These are phyloP conservation scores for Singerocomus inundabilis DNA, from an alignment of 1,284 basidiomycete species.

Conservation along the genomic window DNA sequence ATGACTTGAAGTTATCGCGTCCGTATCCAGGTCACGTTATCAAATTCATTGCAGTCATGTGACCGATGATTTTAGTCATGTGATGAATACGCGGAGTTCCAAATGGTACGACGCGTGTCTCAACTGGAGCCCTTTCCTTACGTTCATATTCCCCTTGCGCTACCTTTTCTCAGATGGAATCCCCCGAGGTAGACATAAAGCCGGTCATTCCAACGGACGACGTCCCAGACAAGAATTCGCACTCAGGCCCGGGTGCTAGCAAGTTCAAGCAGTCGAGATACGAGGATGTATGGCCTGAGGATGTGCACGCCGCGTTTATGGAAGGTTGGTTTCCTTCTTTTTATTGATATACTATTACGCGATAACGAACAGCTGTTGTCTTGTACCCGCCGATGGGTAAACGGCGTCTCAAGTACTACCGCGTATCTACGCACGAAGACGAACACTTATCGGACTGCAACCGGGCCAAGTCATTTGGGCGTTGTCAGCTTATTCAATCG, in stretches of 20 bases:
- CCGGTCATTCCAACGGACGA: slow-evolving; percentile 6
- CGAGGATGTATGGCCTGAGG: slow-evolving; percentile 35
- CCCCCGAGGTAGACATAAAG: slow-evolving; percentile 18
- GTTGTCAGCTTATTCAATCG: slow-evolving; percentile 36
- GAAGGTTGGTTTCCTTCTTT: slow-evolving; percentile 26
- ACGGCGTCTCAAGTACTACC: slow-evolving; percentile 36
- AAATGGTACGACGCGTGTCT: slow-evolving; percentile 19
- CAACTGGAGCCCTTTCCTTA: slow-evolving; percentile 5
- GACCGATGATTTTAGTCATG: slow-evolving; percentile 31
- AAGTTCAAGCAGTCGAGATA: slow-evolving; percentile 34
- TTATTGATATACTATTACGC: background rate
- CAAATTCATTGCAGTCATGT: slow-evolving; percentile 18
- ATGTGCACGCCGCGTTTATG: slow-evolving; percentile 37
- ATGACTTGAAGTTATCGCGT: background rate
- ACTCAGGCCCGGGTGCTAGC: background rate
- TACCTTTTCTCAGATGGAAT: slow-evolving; percentile 24
- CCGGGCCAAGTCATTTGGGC: slow-evolving; percentile 31
- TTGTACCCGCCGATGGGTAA: slow-evolving; percentile 38
- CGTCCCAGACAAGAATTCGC: background rate
- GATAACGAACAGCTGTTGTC: slow-evolving; percentile 23
- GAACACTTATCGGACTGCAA: slow-evolving; percentile 12
- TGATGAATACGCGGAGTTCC: slow-evolving; percentile 28
- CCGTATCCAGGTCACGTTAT: slow-evolving; percentile 13
- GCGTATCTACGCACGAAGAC: slow-evolving; percentile 20
- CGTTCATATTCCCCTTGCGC: slow-evolving; percentile 4